Percentiles rank a stretch among this genome's conserved stretches.
These are phyloP conservation scores for Domatiomyces catenatus DNA, from an alignment of 2,329 filamentous ascomycete species.

Conservation along the genomic window DNA sequence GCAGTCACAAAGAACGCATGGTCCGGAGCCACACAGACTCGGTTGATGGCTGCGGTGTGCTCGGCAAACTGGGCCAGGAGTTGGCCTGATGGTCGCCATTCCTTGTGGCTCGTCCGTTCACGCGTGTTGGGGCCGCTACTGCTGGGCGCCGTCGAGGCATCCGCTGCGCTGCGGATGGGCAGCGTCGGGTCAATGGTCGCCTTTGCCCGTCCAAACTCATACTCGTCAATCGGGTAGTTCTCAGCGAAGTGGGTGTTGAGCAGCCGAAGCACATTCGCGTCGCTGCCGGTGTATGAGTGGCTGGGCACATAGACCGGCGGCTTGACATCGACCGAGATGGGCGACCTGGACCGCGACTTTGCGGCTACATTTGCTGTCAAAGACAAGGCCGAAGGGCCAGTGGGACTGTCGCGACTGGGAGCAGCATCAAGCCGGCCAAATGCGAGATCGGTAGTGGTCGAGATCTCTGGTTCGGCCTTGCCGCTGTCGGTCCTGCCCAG, in stretches of 20 bases:
- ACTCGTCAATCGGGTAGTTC: conserved; percentile 43
- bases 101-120: conserved; percentile 29
- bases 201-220: conserved; percentile 64
- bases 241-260: conserved; percentile 70
- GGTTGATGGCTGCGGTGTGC: conserved; percentile 66
- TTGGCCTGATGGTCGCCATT: conserved; percentile 71
- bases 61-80: conserved; percentile 81
- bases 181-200: conserved; percentile 44
- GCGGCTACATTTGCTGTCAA: conserved; percentile 20
- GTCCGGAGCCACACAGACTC: conserved; percentile 70
- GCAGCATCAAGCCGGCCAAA: conserved; percentile 48
- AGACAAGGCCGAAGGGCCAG: conserved; percentile 24
- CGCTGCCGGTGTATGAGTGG: conserved; percentile 74
- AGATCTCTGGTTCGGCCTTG: conserved; percentile 50
- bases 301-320: conserved; percentile 41
- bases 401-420: conserved; percentile 24
- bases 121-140: not conserved
- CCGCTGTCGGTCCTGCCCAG: conserved; percentile 41
- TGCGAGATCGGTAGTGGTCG: conserved; percentile 47
- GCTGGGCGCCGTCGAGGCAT: conserved; percentile 28
- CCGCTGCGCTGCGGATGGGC: conserved; percentile 39
- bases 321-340: conserved; percentile 9
- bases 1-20: conserved; percentile 90
- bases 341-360: conserved; percentile 16
- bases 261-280: conserved; percentile 45